A percentile compares a stretch with the other conserved stretches of the same genome.
Conservation (phyloP, 331 rosid genomes). For the Pyrus hybrid region DNA sequence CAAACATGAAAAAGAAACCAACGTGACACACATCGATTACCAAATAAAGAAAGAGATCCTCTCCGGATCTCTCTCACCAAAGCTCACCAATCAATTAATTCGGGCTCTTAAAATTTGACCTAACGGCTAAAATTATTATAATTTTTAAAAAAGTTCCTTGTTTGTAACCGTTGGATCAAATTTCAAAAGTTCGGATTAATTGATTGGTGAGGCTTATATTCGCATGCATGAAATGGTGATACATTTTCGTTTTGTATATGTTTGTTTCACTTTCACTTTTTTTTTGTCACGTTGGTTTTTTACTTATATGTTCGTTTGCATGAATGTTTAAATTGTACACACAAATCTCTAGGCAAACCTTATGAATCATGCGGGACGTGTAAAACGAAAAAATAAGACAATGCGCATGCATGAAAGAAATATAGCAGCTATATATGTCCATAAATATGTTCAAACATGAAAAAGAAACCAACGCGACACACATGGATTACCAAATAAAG, state of each 20-base stretch:
- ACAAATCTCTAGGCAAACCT: neutral
- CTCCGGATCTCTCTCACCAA: too few relatives aligned
- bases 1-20: neutral
- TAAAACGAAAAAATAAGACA: neutral
- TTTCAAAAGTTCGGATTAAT: too few relatives aligned
- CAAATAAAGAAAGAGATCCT: too few relatives aligned
- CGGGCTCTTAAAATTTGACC: too few relatives aligned
- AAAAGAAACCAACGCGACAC: neutral
- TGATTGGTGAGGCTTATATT: neutral
- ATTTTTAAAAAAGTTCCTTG: accelerated
- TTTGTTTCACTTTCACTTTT: neutral
- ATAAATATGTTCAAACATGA: neutral
- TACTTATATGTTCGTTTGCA: neutral
- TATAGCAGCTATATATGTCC: neutral
- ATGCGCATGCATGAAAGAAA: neutral
- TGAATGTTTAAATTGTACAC: neutral
- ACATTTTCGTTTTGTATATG: neutral
- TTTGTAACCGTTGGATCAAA: too few relatives aligned
- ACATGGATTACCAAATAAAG: neutral
- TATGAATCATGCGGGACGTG: neutral
- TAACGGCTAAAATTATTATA: neutral
- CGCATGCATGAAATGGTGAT: neutral
- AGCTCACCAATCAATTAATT: too few relatives aligned
- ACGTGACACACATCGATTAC: neutral
- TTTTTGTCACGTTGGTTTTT: neutral